Base-by-base conservation (phyloP, 2,329 filamentous ascomycete genomes). In the Talaromyces sp. region DNA sequence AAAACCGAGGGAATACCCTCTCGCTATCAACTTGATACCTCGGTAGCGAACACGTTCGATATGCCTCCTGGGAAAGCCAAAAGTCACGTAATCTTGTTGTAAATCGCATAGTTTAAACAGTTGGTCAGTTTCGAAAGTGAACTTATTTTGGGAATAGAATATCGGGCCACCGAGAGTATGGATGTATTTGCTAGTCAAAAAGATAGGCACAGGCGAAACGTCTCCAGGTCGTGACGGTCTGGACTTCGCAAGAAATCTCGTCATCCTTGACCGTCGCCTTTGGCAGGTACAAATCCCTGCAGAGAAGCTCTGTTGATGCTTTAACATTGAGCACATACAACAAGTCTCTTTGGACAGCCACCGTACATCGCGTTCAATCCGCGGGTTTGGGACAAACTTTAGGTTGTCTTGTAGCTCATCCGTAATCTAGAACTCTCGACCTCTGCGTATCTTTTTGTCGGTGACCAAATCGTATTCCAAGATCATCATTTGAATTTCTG, bases 401-500 rank as follows among this genome's bases (percentile, higher is more conserved):
- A n/a, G n/a, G n/a, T n/a, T n/a, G n/a, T n/a, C n/a, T n/a, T n/a
- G n/a, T n/a, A n/a, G n/a, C n/a, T n/a, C n/a, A n/a, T n/a, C n/a
- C n/a, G n/a, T n/a, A n/a, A n/a, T n/a, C n/a, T n/a, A n/a, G n/a
- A n/a, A n/a, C n/a, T n/a, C n/a, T n/a, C n/a, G n/a, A 25, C n/a
- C 31, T 31, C 25, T 63, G 59, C 22, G 70, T 51, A 61, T 54
- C 67, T 8, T 68, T 70, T 64, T 70, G 68, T 25, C 51, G 63
- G 8, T 63, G 66, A 66, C 58, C 31, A 74, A 58, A 8, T 70
- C 43, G 25, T 67, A 27, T 19, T 72, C 68, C 15, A 73, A 66
- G 19, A 72, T 62, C 62, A 73, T 67, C n/a, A 69, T 63, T 51
- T 75, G 73, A 2, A 75, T 54, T 61, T 75, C 73, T 43, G 70